phyloP scores from a whole-genome alignment of 2,329 filamentous ascomycete genomes.

The Xylaria sp. region DNA sequence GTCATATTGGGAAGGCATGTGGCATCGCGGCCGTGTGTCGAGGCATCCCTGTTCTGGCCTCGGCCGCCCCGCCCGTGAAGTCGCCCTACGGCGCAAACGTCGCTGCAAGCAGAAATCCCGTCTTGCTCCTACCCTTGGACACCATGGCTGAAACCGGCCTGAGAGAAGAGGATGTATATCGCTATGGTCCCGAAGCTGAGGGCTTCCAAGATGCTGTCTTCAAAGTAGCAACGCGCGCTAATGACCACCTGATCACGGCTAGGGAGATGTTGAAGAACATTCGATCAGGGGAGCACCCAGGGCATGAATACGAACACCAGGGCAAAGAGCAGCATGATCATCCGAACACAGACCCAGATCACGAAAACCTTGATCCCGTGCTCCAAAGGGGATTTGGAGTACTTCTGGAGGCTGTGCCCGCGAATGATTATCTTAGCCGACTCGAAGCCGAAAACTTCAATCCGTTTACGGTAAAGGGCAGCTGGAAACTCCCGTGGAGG shows the following conservation, averaged over 20 bases:
- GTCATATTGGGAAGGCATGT: constrained; percentile 91
- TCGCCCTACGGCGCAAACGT: constrained; percentile 49
- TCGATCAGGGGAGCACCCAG: constrained; percentile 72
- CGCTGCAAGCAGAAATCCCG: constrained; percentile 49
- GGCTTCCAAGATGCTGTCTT: constrained; percentile 91
- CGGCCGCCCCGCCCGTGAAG: constrained; percentile 63
- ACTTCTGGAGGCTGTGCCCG: constrained; percentile 79
- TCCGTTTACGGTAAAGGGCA: constrained; percentile 69
- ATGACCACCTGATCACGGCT: constrained; percentile 93
- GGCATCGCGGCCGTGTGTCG: constrained; percentile 88
- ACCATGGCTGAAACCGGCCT: constrained; percentile 84
- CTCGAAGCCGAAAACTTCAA: constrained; percentile 87
- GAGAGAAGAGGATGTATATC: constrained; percentile 87
- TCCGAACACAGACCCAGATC: constrained; percentile 40
- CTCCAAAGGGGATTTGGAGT: constrained; percentile 74
- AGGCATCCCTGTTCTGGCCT: constrained; percentile 86
- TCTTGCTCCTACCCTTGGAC: constrained; percentile 82
- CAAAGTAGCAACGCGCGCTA: constrained; percentile 87
- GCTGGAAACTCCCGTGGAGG: constrained; percentile 87
- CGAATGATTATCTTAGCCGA: constrained; percentile 76
- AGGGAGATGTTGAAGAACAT: constrained; percentile 88
- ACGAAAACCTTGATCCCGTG: constrained; percentile 47
- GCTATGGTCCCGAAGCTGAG: constrained; percentile 76
- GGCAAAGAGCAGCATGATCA: constrained; percentile 73
- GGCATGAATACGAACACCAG: constrained; percentile 88